Base-by-base conservation (phyloP, 1,284 basidiomycete genomes). In the Boletus putidus region DNA sequence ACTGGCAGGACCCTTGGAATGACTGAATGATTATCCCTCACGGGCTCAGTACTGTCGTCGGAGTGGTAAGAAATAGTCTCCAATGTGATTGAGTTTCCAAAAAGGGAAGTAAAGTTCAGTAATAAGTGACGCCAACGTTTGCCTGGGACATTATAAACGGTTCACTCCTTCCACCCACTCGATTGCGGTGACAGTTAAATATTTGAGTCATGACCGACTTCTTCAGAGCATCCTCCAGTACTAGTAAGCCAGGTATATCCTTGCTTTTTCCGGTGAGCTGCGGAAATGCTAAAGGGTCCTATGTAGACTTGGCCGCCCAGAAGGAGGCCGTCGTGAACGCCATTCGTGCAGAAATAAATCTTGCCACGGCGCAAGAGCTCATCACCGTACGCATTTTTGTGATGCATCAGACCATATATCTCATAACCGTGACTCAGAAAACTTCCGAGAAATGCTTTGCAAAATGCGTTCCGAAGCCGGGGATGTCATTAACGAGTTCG, bases 391-490 rank as follows among this genome's bases (percentile, higher is more conserved):
- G 60, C 40, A 21, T 53, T 8, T 23, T n/a, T 48, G 9, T 14
- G 39, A n/a, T 27, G 20, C 6, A 20, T 39, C 3, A 4, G 21
- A 21, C 29, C n/a, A 43, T 55, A 37, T 47, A 31, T 52, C 55
- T 53, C 23, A 51, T 40, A 8, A 50, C 31, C 40, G 20, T 58
- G 23, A 21, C 35, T 40, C 68, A 91, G 89, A 89, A 88, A 84
- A 80, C 85, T 23, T 89, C 84, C 62, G 88, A 92, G 61, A 85
- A 85, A 66, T 94, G 91, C 75, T 94, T 81, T 73, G 72, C 77
- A 50, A 89, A 89, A 66, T 94, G 91, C 66, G 77, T 94, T 50
- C 81, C 85, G n/a, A 94, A 92, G 67, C 91, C 91, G 0, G 83
- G 84, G 14, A 77, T 80, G 6, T 85, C 88, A 0, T 76, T 93